Conservation (phyloP, 75 land plant genomes). For the Selaginella moellendorffii region DNA sequence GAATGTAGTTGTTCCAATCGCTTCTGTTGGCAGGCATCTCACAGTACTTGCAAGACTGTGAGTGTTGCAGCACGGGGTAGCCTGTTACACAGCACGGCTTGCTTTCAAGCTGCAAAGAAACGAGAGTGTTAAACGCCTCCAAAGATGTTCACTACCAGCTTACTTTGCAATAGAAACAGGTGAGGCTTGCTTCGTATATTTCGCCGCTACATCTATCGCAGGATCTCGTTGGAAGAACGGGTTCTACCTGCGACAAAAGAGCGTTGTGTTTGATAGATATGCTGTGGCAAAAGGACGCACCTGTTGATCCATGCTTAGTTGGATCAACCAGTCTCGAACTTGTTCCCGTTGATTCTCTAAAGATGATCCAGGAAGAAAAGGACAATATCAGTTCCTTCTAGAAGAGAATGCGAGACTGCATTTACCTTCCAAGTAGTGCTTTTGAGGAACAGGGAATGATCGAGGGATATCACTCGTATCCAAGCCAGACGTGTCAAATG, state of each 20-base stretch:
- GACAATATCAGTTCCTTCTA: too few species aligned
- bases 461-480: constrained; percentile 24
- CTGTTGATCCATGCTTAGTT: constrained; percentile 31
- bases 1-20: constrained; percentile 21
- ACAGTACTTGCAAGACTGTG: constrained; percentile 13
- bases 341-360: constrained; percentile 22
- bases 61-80: constrained; percentile 17
- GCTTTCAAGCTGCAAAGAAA: constrained; percentile 15
- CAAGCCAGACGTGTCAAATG: constrained; percentile 15
- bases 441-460: constrained; percentile 14
- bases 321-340: constrained; percentile 32
- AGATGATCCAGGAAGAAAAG: too few species aligned
- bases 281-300: neutral
- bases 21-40: constrained; percentile 23
- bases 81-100: constrained; percentile 30
- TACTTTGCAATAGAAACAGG: constrained; percentile 27
- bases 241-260: constrained; percentile 18
- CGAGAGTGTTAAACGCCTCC: neutral
- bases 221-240: constrained; percentile 7
- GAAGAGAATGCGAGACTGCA: too few species aligned
- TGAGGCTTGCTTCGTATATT: constrained; percentile 25
- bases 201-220: constrained; percentile 20
- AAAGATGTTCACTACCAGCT: too few species aligned
- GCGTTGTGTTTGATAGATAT: neutral
- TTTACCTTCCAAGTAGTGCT: constrained; percentile 22